These are phyloP conservation scores for Talaromyces ruber DNA, from an alignment of 495 filamentous ascomycete genomes.

Conservation along the genomic window DNA sequence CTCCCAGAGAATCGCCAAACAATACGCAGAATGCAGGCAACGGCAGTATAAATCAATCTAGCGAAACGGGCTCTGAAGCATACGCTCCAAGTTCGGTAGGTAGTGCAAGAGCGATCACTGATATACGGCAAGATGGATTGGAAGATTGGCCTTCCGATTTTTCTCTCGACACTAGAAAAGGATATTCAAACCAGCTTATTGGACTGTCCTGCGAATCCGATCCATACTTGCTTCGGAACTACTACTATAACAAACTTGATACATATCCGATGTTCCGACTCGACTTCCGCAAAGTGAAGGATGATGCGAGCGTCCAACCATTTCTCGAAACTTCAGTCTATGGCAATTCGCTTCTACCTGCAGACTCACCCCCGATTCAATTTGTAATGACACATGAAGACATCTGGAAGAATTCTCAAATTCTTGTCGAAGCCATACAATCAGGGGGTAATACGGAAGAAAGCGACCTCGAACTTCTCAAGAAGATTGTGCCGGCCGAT, in stretches of 20 bases:
- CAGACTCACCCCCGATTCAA: not conserved
- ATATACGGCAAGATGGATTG: not conserved
- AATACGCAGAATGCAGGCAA: not conserved
- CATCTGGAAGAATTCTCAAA: not conserved
- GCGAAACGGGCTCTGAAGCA: not conserved
- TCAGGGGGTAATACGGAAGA: not conserved
- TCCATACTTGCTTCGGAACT: not conserved
- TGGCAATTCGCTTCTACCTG: not conserved
- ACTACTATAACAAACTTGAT: not conserved
- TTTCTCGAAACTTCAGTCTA: not conserved
- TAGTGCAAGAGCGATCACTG: not conserved
- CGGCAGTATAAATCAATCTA: not conserved
- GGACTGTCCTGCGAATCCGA: not conserved
- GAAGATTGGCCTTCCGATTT: not conserved
- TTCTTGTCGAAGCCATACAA: not conserved
- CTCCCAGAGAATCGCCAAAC: not conserved
- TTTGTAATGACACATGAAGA: not conserved
- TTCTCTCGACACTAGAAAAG: not conserved
- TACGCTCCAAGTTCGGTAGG: not conserved
- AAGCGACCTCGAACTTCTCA: not conserved
- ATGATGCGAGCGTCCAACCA: not conserved
- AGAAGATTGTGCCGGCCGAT: not conserved
- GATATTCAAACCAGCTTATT: not conserved
- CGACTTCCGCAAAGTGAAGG: not conserved
- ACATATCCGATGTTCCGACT: not conserved